These are phyloP conservation scores for Stentor roeselii DNA, from an alignment of 73 alveolate species.

Conservation along the genomic window DNA sequence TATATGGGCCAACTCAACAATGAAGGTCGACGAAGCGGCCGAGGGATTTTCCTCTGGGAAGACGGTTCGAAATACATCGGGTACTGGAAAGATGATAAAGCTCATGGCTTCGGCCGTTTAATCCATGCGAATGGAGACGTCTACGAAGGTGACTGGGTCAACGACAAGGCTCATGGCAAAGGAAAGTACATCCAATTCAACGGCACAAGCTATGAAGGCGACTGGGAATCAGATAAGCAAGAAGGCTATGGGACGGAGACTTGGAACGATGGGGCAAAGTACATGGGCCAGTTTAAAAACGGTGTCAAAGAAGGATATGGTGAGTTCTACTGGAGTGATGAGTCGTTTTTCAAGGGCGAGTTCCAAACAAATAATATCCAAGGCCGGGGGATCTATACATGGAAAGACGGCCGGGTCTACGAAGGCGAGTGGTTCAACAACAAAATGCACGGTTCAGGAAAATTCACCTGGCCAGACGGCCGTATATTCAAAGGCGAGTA, in stretches of 20 bases:
- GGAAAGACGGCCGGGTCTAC: conserved; percentile 49
- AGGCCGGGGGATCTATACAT: conserved; percentile 39
- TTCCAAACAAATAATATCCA: no score
- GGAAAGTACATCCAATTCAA: conserved; percentile 47
- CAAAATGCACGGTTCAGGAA: conserved; percentile 42
- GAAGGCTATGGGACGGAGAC: conserved; percentile 44
- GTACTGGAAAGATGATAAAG: no score
- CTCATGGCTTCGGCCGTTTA: no score
- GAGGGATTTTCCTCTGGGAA: no score
- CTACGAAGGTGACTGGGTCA: conserved; percentile 52
- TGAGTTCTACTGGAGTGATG: conserved; percentile 40
- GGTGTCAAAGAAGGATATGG: conserved; percentile 44
- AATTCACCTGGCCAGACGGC: no score
- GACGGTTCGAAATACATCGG: no score
- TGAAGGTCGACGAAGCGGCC: no score
- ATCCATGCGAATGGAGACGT: no score
- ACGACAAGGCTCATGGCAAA: conserved; percentile 55
- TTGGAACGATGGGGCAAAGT: conserved; percentile 55
- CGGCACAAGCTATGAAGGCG: conserved; percentile 53
- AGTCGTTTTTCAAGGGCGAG: no score
- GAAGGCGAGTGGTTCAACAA: conserved; percentile 35
- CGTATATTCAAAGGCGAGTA: no score
- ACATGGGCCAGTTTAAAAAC: conserved; percentile 37
- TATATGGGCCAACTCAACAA: no score
- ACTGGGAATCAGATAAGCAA: conserved; percentile 35